Conservation (phyloP, 306 rosid genomes). For the Pyrus betulifolia region DNA sequence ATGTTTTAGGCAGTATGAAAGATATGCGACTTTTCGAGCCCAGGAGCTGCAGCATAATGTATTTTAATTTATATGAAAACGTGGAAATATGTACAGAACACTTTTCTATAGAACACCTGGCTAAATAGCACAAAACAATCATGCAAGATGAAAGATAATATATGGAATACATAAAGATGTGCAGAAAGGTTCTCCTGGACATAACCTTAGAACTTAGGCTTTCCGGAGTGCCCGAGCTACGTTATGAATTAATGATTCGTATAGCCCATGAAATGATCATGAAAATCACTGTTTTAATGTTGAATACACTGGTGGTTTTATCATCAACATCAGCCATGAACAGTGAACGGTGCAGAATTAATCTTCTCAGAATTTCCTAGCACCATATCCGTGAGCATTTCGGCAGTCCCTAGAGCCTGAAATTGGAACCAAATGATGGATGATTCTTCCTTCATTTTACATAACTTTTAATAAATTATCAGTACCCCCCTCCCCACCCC, state of each 20-base stretch:
- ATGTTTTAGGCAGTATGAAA: neutral
- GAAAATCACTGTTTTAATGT: neutral
- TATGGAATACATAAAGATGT: neutral
- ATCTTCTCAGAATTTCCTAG: conserved; percentile 47
- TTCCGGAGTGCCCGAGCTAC: neutral
- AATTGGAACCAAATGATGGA: conserved; percentile 19
- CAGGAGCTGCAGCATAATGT: neutral
- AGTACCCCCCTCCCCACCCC: conserved; percentile 52
- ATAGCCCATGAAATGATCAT: neutral
- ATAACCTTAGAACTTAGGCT: neutral
- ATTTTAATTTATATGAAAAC: neutral
- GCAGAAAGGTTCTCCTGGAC: neutral
- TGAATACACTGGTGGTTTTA: neutral
- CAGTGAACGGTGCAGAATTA: conserved; percentile 39
- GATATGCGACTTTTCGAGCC: neutral
- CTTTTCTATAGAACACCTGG: neutral
- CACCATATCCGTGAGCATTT: conserved; percentile 66
- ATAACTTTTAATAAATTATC: neutral
- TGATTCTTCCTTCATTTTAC: neutral
- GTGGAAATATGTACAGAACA: neutral
- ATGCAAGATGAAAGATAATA: neutral
- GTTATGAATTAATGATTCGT: neutral
- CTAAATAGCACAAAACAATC: neutral
- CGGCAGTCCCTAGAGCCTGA: conserved; percentile 92
- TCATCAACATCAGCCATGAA: conserved; percentile 39